Evolutionary conservation across 108 stramenopile genomes (phyloP).

Genomic region (Pinguiococcus pyrenoidosus): DNA sequence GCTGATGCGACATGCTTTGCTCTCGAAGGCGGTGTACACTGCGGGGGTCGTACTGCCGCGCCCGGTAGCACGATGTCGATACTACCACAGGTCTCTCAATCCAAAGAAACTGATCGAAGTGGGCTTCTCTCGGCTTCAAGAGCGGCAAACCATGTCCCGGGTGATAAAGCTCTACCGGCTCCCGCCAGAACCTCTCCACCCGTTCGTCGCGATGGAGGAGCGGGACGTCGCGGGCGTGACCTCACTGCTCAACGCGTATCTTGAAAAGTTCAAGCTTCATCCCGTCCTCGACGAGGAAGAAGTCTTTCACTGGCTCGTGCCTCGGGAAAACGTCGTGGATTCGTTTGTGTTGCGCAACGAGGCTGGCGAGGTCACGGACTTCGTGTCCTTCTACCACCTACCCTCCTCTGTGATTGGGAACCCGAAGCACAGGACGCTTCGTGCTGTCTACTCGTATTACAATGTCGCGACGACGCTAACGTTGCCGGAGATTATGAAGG

Average conservation of each 20-base stretch:
- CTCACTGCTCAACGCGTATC: constrained; percentile 55
- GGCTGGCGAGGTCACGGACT: constrained; percentile 49
- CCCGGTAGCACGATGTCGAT: constrained; percentile 75
- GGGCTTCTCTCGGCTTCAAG: constrained; percentile 67
- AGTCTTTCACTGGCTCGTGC: constrained; percentile 85
- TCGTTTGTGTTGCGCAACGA: constrained; percentile 59
- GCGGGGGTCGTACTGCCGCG: constrained; percentile 89
- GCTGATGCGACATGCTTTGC: constrained; percentile 39
- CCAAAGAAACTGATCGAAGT: constrained; percentile 87
- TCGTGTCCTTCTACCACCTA: constrained; percentile 85
- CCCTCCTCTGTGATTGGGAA: constrained; percentile 70
- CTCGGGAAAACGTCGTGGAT: constrained; percentile 71
- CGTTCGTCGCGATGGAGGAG: constrained; percentile 43
- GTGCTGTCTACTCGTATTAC: constrained; percentile 93
- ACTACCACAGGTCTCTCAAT: constrained; percentile 83
- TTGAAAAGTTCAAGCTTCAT: constrained; percentile 57
- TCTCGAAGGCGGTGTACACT: constrained; percentile 94
- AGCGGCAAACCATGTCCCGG: constrained; percentile 85
- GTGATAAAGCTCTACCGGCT: constrained; percentile 66
- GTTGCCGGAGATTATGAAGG: constrained; percentile 66
- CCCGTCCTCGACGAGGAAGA: constrained; percentile 70
- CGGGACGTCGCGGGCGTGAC: constrained; percentile 65
- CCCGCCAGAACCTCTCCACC: constrained; percentile 34
- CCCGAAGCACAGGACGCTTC: constrained; percentile 57
- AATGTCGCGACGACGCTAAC: constrained; percentile 73